phyloP scores from a whole-genome alignment of 495 filamentous ascomycete genomes.

The Xylaria intraflava region DNA sequence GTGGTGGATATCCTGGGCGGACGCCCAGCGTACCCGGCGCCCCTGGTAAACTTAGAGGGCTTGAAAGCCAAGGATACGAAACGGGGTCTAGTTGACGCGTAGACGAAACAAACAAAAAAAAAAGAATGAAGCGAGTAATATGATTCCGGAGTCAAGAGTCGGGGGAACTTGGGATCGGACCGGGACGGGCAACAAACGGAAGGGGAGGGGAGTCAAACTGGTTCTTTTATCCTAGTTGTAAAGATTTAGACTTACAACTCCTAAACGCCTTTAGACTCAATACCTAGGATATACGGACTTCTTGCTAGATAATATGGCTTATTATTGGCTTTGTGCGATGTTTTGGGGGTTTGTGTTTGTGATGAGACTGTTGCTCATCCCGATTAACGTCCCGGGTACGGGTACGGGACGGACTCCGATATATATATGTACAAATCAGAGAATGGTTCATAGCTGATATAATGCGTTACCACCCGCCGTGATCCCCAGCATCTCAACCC shows the following conservation, averaged over 20 bases:
- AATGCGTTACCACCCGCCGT: too few relatives aligned
- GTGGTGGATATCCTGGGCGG: constrained; percentile 82
- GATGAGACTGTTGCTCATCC: too few relatives aligned
- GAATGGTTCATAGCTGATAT: too few relatives aligned
- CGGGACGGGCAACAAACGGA: not conserved
- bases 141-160: constrained; percentile 4
- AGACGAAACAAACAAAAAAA: not conserved
- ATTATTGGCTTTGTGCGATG: too few relatives aligned
- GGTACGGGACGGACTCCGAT: too few relatives aligned
- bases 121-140: constrained; percentile 1
- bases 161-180: not conserved
- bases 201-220: not conserved
- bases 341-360: too few relatives aligned
- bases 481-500: too few relatives aligned
- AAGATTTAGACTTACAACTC: not conserved
- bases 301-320: too few relatives aligned
- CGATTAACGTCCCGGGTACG: too few relatives aligned
- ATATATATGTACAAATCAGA: too few relatives aligned
- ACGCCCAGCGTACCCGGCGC: constrained; percentile 45
- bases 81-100: constrained; percentile 31
- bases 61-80: constrained; percentile 50
- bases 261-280: not conserved
- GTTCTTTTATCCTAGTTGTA: not conserved
- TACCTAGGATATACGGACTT: not conserved
- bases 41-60: constrained; percentile 38